Conservation (phyloP, 2,329 filamentous ascomycete genomes). For the Acephala macrosclerotiorum region DNA sequence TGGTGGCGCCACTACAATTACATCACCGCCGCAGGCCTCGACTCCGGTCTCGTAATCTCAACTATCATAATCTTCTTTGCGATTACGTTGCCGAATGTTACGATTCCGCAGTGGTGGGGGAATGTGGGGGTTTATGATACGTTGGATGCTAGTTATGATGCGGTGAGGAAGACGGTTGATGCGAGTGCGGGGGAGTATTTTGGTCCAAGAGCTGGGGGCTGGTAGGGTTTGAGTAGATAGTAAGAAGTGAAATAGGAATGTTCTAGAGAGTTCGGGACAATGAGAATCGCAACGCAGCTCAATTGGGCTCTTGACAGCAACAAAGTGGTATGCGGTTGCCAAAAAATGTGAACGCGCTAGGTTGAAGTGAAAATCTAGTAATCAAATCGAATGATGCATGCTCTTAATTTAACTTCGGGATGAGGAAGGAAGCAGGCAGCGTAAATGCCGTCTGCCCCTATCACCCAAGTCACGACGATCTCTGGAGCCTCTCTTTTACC, state of each 20-base stretch:
- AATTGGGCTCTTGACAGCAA: too few relatives aligned
- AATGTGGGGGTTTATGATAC: slow-evolving; percentile 65
- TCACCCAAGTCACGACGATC: too few relatives aligned
- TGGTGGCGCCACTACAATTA: slow-evolving; percentile 86
- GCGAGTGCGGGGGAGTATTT: slow-evolving; percentile 61
- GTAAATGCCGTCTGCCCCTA: too few relatives aligned
- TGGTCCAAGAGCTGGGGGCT: slow-evolving; percentile 53
- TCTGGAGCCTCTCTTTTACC: background rate
- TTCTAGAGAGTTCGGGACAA: too few relatives aligned
- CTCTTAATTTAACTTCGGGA: too few relatives aligned
- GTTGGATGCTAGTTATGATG: slow-evolving; percentile 51
- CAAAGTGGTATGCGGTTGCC: too few relatives aligned
- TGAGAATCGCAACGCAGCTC: too few relatives aligned
- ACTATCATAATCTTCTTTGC: slow-evolving; percentile 76
- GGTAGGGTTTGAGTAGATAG: background rate
- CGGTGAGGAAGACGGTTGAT: slow-evolving; percentile 59
- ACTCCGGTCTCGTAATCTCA: slow-evolving; percentile 70
- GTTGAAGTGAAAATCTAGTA: too few relatives aligned
- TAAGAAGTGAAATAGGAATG: background rate
- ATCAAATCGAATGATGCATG: too few relatives aligned
- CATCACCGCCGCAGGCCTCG: slow-evolving; percentile 74
- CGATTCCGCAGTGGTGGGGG: slow-evolving; percentile 74
- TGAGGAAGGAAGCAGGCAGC: too few relatives aligned
- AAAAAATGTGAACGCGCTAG: too few relatives aligned
- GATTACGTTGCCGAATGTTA: slow-evolving; percentile 68